Conservation (phyloP, 2,329 filamentous ascomycete species). For the Macrophomina pseudophaseolina region DNA sequence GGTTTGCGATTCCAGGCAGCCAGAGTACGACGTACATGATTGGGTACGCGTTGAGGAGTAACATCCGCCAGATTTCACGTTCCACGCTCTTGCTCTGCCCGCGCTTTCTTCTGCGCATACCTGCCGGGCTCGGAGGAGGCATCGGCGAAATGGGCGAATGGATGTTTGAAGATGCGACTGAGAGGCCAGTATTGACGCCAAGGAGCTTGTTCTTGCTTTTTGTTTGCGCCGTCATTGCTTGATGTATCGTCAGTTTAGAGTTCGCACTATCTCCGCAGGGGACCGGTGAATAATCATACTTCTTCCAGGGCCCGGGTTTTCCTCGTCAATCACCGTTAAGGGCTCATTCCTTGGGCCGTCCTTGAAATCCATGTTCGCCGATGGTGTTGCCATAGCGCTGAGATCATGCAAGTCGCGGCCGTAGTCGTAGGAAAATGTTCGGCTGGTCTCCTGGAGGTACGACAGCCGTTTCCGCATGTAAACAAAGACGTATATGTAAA, state of each 20-base stretch:
- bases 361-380: constrained; percentile 6
- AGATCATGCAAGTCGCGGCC: constrained; percentile 18
- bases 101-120: constrained; percentile 2
- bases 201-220: not conserved
- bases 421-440: constrained; percentile 17
- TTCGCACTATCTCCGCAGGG: not conserved
- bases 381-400: not conserved
- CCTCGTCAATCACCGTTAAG: constrained; percentile 4
- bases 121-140: not conserved
- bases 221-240: not conserved
- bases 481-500: constrained; percentile 53
- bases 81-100: constrained; percentile 28
- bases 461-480: constrained; percentile 34
- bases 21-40: constrained; percentile 42
- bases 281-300: not conserved
- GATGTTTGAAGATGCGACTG: not conserved
- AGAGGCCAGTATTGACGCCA: constrained; percentile 12
- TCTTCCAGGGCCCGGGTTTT: not conserved
- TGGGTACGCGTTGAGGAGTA: constrained; percentile 43
- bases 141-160: not conserved
- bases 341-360: not conserved
- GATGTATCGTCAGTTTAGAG: not conserved
- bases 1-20: constrained; percentile 41
- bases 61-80: constrained; percentile 36
- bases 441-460: constrained; percentile 18